Evolutionary conservation across 306 rosid genomes (phyloP), one percentile per base, ranked within the genome.

Genomic region (Urtica urens): DNA sequence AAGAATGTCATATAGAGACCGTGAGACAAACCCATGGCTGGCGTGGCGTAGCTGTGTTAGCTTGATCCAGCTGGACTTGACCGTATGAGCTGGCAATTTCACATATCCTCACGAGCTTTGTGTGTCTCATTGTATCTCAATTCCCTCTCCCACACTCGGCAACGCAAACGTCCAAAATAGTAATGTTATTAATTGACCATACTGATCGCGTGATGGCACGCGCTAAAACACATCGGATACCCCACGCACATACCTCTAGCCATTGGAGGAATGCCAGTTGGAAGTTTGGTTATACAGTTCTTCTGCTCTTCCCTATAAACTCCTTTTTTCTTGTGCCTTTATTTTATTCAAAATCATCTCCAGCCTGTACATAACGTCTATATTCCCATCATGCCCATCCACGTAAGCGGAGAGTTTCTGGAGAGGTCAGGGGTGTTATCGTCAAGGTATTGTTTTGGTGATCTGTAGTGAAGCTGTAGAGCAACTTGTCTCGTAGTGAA

Each of bases 331-430:
- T 35, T 35, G 22, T 25, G 13, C 14, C 4, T 19, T 21, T 45
- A 22, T 45, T 43, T 35, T 16, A 16, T 43, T 38, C 4, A 13
- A 25, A 25, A 27, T 48, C 10, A 48, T 57, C 33, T 67, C 81
- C 93, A 81, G 83, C 26, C 93, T 79, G 93, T 76, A 63, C 53
- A 46, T 57, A 81, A 73, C 80, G 76, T 67, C 67, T 62, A 60
- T 58, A 53, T 67, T 2, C 66, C 81, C 3, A 4, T 34, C 56
- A 4, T 57, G 20, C 69, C 38, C 20, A 0, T 3, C 2, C 0
- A 3, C 25, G 2, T 12, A 3, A 13, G 40, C 3, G 17, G 0
- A 6, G 1, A 0, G 4, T 2, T 2, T 1, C 0, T 0, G 1
- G 3, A 6, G 3, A 22, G 53, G 0, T 16, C 25, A 1, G 20